Percentiles rank a stretch among this genome's conserved stretches.
Conservation (phyloP, 1,284 basidiomycete species). For the Pyrrhoderma lamaoense region DNA sequence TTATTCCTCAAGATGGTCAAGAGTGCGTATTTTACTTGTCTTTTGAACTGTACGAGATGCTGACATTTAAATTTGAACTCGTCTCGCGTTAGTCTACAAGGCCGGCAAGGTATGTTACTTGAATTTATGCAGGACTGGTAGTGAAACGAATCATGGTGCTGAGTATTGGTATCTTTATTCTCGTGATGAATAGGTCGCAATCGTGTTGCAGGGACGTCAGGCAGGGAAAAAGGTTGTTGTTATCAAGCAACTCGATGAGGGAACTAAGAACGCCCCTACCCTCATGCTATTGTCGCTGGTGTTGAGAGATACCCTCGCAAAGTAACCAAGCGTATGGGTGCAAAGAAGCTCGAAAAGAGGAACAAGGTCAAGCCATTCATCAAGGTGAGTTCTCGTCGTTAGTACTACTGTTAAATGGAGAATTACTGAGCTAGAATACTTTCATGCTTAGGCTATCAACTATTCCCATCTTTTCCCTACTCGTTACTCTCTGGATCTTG, state of each 20-base stretch:
- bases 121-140: not conserved
- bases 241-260: constrained; percentile 84
- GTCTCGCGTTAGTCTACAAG: constrained; percentile 97
- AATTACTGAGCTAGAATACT: not conserved
- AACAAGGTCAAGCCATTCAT: constrained; percentile 98
- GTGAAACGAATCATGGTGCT: not conserved
- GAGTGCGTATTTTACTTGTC: no score
- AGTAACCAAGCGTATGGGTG: constrained; percentile 93
- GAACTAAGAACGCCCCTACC: constrained; percentile 87
- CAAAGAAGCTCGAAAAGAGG: constrained; percentile 85
- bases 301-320: constrained; percentile 95
- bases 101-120: constrained; percentile 81
- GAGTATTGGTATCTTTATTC: no score
- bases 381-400: constrained; percentile 58
- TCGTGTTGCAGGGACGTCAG: constrained; percentile 94
- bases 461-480: constrained; percentile 98
- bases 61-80: no score
- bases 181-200: constrained; percentile 61
- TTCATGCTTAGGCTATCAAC: constrained; percentile 65
- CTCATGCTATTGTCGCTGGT: constrained; percentile 93
- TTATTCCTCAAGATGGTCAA: constrained; percentile 55
- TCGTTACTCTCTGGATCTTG: constrained; percentile 92
- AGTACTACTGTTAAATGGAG: not conserved
- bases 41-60: no score
- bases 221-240: constrained; percentile 91